These are phyloP conservation scores for Amylostereum chailletii DNA, from an alignment of 1,284 basidiomycete genomes.

Conservation along the genomic window DNA sequence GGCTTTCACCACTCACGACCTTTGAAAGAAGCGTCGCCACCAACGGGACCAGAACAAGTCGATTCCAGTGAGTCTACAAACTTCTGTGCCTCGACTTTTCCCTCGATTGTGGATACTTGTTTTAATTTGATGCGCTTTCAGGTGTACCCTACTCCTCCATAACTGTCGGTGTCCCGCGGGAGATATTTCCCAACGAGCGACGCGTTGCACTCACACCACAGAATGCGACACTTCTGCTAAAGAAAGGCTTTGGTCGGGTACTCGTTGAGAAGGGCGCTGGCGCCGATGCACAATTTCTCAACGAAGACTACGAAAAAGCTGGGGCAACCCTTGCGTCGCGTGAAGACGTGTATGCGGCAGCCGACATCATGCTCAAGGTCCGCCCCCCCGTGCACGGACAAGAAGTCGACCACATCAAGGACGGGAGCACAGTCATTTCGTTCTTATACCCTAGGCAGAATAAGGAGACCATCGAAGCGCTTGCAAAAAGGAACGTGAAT, in stretches of 20 bases:
- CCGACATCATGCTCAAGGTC: constrained; percentile 80
- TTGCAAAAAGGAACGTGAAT: constrained; percentile 56
- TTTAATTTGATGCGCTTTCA: constrained; percentile 12
- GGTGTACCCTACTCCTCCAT: constrained; percentile 66
- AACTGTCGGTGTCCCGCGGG: constrained; percentile 70
- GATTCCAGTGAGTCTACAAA: constrained; percentile 8
- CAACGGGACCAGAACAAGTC: background rate
- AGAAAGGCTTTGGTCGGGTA: constrained; percentile 72
- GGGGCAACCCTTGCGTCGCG: constrained; percentile 65
- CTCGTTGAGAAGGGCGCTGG: constrained; percentile 71
- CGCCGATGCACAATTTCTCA: constrained; percentile 63
- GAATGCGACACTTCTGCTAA: constrained; percentile 62
- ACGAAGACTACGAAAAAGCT: constrained; percentile 70
- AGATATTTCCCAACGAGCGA: constrained; percentile 67
- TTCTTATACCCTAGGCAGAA: constrained; percentile 80
- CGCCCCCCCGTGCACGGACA: constrained; percentile 57
- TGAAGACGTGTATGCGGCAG: constrained; percentile 49
- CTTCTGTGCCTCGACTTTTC: background rate
- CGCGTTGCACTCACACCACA: constrained; percentile 75
- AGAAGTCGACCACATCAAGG: constrained; percentile 52
- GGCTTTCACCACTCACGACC: constrained; percentile 6
- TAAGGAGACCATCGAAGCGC: constrained; percentile 56
- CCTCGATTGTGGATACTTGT: background rate
- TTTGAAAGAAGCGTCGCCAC: background rate
- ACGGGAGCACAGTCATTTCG: constrained; percentile 73